phyloP scores from a whole-genome alignment of 805 yeast genomes.

The Wickerhamomyces mucosus region DNA sequence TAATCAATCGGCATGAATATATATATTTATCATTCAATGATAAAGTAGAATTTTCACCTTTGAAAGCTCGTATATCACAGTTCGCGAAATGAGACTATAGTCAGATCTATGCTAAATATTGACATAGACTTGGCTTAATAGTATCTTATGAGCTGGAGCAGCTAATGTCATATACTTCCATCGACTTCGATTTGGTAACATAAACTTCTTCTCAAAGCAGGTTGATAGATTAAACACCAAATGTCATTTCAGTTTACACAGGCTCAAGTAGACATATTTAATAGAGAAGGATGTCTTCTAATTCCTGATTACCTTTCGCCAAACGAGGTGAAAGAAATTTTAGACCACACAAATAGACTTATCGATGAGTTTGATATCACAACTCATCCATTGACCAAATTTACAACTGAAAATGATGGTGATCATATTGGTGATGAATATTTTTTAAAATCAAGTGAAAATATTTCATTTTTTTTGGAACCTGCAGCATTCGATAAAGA shows the following conservation, averaged over 20 bases:
- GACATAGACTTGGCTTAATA: too few species aligned
- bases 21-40: too few species aligned
- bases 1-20: too few species aligned
- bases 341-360: constrained; percentile 34
- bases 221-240: too few species aligned
- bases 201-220: too few species aligned
- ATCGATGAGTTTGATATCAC: constrained; percentile 39
- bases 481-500: constrained; percentile 50
- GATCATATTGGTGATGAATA: constrained; percentile 68
- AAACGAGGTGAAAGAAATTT: constrained; percentile 30
- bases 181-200: too few species aligned
- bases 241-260: constrained; percentile 2
- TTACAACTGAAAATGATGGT: constrained; percentile 44
- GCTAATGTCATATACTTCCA: too few species aligned
- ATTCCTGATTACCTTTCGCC: constrained; percentile 43
- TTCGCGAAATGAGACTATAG: too few species aligned
- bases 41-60: too few species aligned
- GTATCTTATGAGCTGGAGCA: too few species aligned
- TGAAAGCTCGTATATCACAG: too few species aligned
- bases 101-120: too few species aligned
- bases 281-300: constrained; percentile 52
- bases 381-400: constrained; percentile 60
- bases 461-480: constrained; percentile 61
- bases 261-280: constrained; percentile 41
- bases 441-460: constrained; percentile 60